Evolutionary conservation across 2,329 filamentous ascomycete species (phyloP).

Genomic region (Ceratocystis diversiconidia): DNA sequence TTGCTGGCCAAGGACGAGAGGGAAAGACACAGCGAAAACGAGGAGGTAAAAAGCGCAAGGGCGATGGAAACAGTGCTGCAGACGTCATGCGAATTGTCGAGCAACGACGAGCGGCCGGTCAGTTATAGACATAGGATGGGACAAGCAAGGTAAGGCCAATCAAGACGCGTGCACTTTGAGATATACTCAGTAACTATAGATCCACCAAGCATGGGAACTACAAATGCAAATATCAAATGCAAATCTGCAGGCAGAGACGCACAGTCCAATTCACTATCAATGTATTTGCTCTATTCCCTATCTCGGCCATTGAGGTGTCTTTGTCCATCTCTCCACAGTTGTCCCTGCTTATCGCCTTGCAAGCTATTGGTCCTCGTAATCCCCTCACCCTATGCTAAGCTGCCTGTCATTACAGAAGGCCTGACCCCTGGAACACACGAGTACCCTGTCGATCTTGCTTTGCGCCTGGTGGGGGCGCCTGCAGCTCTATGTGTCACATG

Average conservation of each 20-base stretch:
- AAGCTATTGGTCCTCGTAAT: background rate
- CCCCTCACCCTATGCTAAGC: background rate
- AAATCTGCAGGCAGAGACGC: background rate
- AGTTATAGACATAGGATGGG: background rate
- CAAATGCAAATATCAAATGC: background rate
- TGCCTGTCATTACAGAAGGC: background rate
- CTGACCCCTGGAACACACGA: background rate
- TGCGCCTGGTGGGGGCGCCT: background rate
- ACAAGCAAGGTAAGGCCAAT: background rate
- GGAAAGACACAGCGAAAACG: conserved; percentile 50
- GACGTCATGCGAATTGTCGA: conserved; percentile 74
- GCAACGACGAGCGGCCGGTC: conserved; percentile 25
- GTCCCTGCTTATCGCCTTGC: background rate
- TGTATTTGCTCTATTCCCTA: background rate
- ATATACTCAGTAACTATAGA: background rate
- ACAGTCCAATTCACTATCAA: background rate
- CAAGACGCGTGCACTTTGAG: background rate
- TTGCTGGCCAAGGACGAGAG: conserved; percentile 21
- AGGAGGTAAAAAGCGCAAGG: conserved; percentile 60
- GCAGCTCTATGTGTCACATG: background rate
- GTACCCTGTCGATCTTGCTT: background rate
- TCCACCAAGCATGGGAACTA: background rate
- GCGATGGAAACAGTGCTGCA: conserved; percentile 60
- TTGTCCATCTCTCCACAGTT: background rate
- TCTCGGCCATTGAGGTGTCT: background rate